A percentile compares a stretch with the other conserved stretches of the same genome.
These are phyloP conservation scores for Acanthamoeba sp. DNA, from an alignment of 208 protist genomes.

Conservation along the genomic window DNA sequence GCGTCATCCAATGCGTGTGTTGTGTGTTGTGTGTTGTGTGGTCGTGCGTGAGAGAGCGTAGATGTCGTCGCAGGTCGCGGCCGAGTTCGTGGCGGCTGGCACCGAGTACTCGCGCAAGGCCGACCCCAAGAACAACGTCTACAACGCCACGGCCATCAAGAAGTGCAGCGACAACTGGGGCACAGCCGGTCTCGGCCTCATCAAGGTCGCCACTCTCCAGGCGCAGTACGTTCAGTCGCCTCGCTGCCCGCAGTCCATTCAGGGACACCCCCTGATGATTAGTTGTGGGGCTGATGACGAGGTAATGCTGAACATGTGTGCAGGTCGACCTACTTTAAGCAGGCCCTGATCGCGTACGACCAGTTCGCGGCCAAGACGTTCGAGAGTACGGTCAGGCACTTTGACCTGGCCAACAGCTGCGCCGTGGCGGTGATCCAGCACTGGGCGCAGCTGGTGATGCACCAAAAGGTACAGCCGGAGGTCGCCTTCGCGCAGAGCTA, in stretches of 20 bases:
- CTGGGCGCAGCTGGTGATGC: neutral
- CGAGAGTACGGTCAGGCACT: neutral
- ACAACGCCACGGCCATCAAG: conserved; percentile 56
- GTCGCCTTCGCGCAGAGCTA: neutral
- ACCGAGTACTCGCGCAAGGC: conserved; percentile 13
- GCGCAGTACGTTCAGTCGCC: neutral
- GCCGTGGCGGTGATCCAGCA: conserved; percentile 16
- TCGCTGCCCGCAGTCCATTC: neutral
- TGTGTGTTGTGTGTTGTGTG: neutral
- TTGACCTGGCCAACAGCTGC: conserved; percentile 1
- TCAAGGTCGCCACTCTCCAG: conserved; percentile 28
- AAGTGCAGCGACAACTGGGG: conserved; percentile 64
- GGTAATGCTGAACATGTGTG: neutral
- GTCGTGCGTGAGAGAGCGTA: neutral
- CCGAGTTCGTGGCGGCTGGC: conserved; percentile 32
- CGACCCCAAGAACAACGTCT: conserved; percentile 42
- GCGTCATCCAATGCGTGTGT: too few relatives aligned
- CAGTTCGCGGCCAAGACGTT: conserved; percentile 17
- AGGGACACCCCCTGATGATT: neutral
- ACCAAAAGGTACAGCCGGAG: neutral
- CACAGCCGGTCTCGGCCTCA: neutral
- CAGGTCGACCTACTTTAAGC: neutral
- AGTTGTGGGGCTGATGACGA: neutral
- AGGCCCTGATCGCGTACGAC: neutral
- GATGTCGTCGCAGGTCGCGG: neutral